Evolutionary conservation across 768 basidiomycete genomes (phyloP).

Genomic region (Dendrothele bispora): DNA sequence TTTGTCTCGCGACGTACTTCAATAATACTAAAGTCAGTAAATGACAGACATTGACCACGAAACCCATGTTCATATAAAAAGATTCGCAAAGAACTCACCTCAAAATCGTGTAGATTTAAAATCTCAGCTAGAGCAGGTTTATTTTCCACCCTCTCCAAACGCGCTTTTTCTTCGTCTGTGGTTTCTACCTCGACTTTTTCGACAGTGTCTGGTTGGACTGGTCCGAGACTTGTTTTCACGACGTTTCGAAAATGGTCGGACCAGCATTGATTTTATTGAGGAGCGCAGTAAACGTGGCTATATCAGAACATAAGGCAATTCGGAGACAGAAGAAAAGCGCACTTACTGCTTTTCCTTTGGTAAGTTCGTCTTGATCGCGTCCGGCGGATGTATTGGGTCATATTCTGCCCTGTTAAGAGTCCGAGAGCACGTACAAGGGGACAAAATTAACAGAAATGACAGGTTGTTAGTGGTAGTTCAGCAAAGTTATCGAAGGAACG

Average conservation of each 20-base stretch:
- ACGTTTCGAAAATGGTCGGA: too few species aligned
- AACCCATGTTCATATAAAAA: slow-evolving; percentile 4
- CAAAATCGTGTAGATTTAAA: slow-evolving; percentile 91
- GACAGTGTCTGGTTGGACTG: slow-evolving; percentile 67
- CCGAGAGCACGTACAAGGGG: neutral
- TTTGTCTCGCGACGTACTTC: slow-evolving; percentile 80
- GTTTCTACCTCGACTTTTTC: slow-evolving; percentile 60
- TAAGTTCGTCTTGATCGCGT: slow-evolving; percentile 73
- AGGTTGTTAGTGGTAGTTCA: too few species aligned
- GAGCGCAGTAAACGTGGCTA: too few species aligned
- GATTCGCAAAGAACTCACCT: slow-evolving; percentile 46
- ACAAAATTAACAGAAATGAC: slow-evolving; percentile 5
- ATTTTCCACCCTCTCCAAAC: slow-evolving; percentile 57
- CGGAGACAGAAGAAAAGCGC: neutral
- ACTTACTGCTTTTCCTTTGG: slow-evolving; percentile 82
- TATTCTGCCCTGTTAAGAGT: slow-evolving; percentile 60
- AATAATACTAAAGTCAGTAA: too few species aligned
- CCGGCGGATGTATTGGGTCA: slow-evolving; percentile 87
- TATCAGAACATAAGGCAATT: too few species aligned
- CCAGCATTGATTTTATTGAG: too few species aligned
- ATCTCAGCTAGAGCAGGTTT: slow-evolving; percentile 77
- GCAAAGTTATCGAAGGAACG: too few species aligned
- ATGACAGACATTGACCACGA: neutral
- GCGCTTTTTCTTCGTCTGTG: slow-evolving; percentile 68
- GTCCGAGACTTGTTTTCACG: slow-evolving; percentile 69